Conservation (phyloP, 139 green algal species). For the Diplosphaera chodatii region DNA sequence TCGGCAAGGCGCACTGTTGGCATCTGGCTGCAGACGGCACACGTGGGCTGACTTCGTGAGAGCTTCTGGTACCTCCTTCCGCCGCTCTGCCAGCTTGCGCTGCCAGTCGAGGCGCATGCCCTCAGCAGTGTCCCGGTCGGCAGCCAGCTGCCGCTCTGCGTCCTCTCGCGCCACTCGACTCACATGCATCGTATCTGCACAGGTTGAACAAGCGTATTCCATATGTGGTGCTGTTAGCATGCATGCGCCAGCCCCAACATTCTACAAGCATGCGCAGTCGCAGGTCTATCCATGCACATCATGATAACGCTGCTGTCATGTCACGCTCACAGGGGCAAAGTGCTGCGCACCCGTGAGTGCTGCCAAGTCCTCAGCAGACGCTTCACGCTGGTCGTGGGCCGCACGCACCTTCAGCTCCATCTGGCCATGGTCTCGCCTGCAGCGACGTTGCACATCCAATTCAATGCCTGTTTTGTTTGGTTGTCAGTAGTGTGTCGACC, state of each 20-base stretch:
- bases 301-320: no score
- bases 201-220: no score
- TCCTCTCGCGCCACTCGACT: constrained; percentile 59
- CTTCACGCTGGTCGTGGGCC: constrained; percentile 55
- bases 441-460: no score
- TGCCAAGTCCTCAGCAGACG: constrained; percentile 53
- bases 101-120: constrained; percentile 47
- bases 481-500: no score
- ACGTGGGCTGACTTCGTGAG: neutral
- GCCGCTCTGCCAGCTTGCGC: constrained; percentile 41
- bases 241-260: no score
- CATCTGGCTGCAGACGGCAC: neutral
- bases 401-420: constrained; percentile 60
- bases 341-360: constrained; percentile 47
- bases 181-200: constrained; percentile 55
- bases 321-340: no score
- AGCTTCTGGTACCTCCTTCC: constrained; percentile 52
- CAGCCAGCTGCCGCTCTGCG: constrained; percentile 64
- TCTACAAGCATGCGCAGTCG: no score
- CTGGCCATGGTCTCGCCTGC: constrained; percentile 64
- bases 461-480: no score
- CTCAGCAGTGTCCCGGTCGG: constrained; percentile 45
- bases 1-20: no score
- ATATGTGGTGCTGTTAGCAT: no score
- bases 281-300: no score